phyloP scores from a whole-genome alignment of 495 filamentous ascomycete genomes.

The Penicillium parvum region DNA sequence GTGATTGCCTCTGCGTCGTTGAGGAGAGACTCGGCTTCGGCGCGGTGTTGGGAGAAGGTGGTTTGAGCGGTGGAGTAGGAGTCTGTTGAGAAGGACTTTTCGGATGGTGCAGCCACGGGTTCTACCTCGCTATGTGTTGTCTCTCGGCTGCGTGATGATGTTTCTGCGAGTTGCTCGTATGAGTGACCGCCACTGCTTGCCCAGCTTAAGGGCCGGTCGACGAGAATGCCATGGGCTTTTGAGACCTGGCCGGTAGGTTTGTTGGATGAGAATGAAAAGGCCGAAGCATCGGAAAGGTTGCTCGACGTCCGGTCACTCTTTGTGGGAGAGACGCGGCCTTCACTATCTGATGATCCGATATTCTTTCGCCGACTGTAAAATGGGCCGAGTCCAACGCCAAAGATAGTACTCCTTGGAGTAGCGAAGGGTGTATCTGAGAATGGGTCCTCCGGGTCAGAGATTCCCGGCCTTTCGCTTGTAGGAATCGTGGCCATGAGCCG shows the following conservation, averaged over 20 bases:
- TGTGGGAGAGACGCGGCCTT: constrained; percentile 39
- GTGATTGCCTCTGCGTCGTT: constrained; percentile 12
- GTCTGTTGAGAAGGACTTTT: constrained; percentile 46
- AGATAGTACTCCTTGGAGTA: constrained; percentile 28
- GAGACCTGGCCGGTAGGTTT: constrained; percentile 13
- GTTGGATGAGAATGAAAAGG: constrained; percentile 29
- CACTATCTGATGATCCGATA: constrained; percentile 9
- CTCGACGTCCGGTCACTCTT: constrained; percentile 55
- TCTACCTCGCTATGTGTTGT: constrained; percentile 23
- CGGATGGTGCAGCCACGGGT: constrained; percentile 21
- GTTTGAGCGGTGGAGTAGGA: constrained; percentile 66
- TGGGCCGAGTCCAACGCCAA: constrained; percentile 25
- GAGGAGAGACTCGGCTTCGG: constrained; percentile 63
- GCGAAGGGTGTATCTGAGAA: constrained; percentile 24
- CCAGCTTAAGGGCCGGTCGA: constrained; percentile 20
- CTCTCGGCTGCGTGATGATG: constrained; percentile 22
- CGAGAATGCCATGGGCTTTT: constrained; percentile 13
- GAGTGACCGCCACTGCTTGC: constrained; percentile 27
- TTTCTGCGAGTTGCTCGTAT: constrained; percentile 18
- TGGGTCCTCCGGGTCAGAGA: constrained; percentile 25
- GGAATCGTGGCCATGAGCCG: constrained; percentile 24
- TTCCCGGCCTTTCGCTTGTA: constrained; percentile 4
- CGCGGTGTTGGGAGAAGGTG: constrained; percentile 56
- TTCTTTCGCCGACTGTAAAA: constrained; percentile 26
- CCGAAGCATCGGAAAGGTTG: constrained; percentile 50